A percentile compares a stretch with the other conserved stretches of the same genome.
phyloP scores from a whole-genome alignment of 1,284 basidiomycete species.

The Peniophora sp. region DNA sequence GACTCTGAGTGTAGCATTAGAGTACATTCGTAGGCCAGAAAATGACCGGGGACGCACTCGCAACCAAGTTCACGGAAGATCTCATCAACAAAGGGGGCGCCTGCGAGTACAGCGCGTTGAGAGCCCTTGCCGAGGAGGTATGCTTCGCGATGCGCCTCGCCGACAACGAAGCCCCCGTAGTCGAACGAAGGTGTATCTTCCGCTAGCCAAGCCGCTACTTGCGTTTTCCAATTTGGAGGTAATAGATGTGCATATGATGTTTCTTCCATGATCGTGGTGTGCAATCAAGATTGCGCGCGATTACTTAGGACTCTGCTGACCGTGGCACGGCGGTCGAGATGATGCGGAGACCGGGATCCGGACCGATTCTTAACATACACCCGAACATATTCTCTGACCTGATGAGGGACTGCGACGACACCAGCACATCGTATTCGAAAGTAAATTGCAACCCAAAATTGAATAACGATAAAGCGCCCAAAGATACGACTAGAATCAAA shows the following conservation, averaged over 20 bases:
- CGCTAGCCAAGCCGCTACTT: slow-evolving; percentile 78
- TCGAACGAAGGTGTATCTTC: slow-evolving; percentile 98
- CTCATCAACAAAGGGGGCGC: slow-evolving; percentile 93
- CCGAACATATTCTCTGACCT: too few species aligned
- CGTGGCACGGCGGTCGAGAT: too few species aligned
- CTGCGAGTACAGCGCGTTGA: slow-evolving; percentile 77
- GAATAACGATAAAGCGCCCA: too few species aligned
- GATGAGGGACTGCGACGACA: too few species aligned
- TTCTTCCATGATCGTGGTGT: background rate
- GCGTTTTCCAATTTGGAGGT: slow-evolving; percentile 85
- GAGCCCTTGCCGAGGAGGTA: slow-evolving; percentile 85
- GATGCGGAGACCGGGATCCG: too few species aligned
- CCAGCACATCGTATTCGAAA: too few species aligned
- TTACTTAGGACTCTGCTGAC: too few species aligned
- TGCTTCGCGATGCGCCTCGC: slow-evolving; percentile 82
- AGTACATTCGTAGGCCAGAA: background rate
- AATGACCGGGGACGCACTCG: slow-evolving; percentile 48
- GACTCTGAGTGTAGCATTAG: slow-evolving; percentile 50
- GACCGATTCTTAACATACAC: too few species aligned
- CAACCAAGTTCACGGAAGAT: slow-evolving; percentile 88
- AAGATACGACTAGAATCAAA: too few species aligned
- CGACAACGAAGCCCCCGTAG: slow-evolving; percentile 96
- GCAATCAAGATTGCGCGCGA: too few species aligned
- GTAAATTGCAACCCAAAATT: too few species aligned
- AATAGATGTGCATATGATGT: slow-evolving; percentile 63